These are phyloP conservation scores for Polyporus tsugae DNA, from an alignment of 1,284 basidiomycete species.

Conservation along the genomic window DNA sequence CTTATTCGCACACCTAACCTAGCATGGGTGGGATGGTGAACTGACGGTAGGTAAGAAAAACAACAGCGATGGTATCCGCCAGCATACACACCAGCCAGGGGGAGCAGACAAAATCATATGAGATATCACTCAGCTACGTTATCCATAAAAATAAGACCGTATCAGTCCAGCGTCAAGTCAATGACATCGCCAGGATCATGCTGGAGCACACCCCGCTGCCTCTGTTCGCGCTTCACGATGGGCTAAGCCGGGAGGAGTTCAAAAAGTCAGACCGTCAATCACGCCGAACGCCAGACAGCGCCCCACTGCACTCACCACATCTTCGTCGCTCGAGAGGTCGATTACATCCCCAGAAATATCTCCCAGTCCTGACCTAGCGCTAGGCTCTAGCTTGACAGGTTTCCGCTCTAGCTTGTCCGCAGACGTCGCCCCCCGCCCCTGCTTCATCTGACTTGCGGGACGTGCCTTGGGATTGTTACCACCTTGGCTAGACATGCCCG, in stretches of 20 bases:
- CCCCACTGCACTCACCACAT: slow-evolving; percentile 12
- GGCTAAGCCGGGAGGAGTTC: not conserved
- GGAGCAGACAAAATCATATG: not conserved
- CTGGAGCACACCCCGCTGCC: not conserved
- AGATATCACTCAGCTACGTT: not conserved
- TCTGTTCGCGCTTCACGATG: slow-evolving; percentile 16
- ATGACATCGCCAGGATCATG: slow-evolving; percentile 28
- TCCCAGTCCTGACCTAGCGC: not conserved
- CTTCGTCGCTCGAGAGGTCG: slow-evolving; percentile 25
- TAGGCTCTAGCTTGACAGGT: slow-evolving; percentile 19
- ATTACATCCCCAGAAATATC: slow-evolving; percentile 15
- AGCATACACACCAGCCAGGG: not conserved
- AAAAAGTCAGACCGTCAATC: not conserved
- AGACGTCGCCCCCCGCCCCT: not conserved
- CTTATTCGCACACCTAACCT: not conserved
- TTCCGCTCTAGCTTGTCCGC: slow-evolving; percentile 3
- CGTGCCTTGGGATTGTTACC: slow-evolving; percentile 1
- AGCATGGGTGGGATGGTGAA: too few species aligned
- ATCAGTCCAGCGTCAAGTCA: slow-evolving; percentile 26
- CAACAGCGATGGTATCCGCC: not conserved
- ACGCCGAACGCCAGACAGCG: too few species aligned
- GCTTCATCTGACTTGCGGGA: not conserved
- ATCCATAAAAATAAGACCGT: not conserved
- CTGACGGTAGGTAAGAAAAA: not conserved
- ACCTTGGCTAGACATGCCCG: not conserved